Evolutionary conservation across 1,139 yeast genomes (phyloP), one percentile per base, ranked within the genome.

Genomic region (Suhomyces anneliseae): DNA sequence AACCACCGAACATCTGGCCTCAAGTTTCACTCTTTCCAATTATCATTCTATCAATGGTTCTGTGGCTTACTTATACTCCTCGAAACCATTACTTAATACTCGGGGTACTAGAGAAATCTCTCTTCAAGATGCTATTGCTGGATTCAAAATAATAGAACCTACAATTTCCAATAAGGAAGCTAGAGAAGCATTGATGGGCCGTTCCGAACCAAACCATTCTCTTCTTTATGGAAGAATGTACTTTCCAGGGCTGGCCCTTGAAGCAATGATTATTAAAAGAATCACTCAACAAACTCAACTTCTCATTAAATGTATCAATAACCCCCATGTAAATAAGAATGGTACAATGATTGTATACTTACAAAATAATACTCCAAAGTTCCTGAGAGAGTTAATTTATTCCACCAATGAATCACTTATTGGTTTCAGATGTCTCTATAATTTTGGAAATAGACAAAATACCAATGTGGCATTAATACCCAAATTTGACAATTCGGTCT

Each of bases 331-430:
- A 31, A 78, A 77, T 42, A 67, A 72, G 43, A 77, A 78, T 51
- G 79, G 82, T 2, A 78, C 82, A 24, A 66, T 90, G 69, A 89
- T 96, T 1, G 66, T 87, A 26, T 86, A 85, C 53, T 74, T 84
- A 54, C 97, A 90, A 60, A 76, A 81, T 42, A 85, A 87, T 59
- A 74, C 81, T 1, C 83, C 85, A 1, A 77, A 76, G 46, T 80
- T 80, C 55, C 81, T 88, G 59, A 81, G 87, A 47, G 99, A 95
- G 62, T 75, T 84, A 52, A 79, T 92, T 7, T 90, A 83, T 64
- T 87, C 96, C n/a, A 85, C 97, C 7, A 89, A 88, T 56, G 98
- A 93, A 59, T 82, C 92, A 0, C 72, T 95, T n/a, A 58, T 90
- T 27, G 99, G 99, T 0, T 79, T 89, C 53, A 70, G 98, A 48